phyloP scores from a whole-genome alignment of 441 rosid genomes.

The Corymbia calophylla region DNA sequence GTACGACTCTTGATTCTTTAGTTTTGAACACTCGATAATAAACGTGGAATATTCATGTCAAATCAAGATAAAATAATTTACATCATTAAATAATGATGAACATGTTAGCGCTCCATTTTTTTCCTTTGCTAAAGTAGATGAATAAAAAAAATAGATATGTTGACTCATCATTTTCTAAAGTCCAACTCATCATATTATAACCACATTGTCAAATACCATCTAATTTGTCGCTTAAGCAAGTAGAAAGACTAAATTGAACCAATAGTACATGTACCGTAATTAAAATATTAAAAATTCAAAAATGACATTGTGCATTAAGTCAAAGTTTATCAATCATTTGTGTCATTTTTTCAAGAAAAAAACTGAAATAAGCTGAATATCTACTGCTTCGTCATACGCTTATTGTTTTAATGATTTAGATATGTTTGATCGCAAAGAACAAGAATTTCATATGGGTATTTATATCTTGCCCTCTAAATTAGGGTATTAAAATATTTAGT shows the following conservation, averaged over 20 bases:
- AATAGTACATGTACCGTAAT: rapidly evolving
- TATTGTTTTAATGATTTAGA: not conserved
- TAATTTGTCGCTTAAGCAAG: not conserved
- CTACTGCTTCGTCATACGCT: rapidly evolving
- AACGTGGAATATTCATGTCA: too few relatives aligned
- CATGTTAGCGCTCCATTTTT: not conserved
- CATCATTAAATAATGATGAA: rapidly evolving
- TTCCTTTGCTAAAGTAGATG: not conserved
- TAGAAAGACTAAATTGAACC: not conserved
- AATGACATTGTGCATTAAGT: rapidly evolving
- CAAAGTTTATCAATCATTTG: rapidly evolving
- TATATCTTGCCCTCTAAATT: not conserved
- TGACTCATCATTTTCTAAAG: too few relatives aligned
- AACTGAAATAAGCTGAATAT: not conserved
- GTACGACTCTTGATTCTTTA: not conserved
- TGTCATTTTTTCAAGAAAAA: not conserved
- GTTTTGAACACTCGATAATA: not conserved
- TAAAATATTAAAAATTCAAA: rapidly evolving
- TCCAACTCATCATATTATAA: not conserved
- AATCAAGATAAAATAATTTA: not conserved
- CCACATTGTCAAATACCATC: rapidly evolving
- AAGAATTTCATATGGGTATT: not conserved
- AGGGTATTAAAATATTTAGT: not conserved
- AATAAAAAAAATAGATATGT: not conserved
- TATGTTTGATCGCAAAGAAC: not conserved